These are phyloP conservation scores for Rubroshorea leprosula DNA, from an alignment of 345 rosid species.

Conservation along the genomic window DNA sequence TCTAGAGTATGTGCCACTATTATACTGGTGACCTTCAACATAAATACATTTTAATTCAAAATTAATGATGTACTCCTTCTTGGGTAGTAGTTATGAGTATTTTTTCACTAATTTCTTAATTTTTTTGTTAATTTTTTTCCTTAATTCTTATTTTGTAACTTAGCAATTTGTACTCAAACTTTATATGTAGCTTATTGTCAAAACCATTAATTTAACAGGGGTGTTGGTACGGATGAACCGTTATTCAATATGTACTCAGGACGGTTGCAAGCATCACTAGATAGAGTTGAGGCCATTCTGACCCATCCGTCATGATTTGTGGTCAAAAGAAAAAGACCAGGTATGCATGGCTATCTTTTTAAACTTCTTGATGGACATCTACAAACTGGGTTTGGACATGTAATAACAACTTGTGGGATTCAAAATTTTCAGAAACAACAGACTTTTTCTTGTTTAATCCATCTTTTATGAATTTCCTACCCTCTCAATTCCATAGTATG, in stretches of 20 bases:
- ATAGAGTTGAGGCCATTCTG: constrained; percentile 75
- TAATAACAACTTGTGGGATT: no score
- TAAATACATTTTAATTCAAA: no score
- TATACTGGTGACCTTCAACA: not conserved
- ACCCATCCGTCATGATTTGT: constrained; percentile 32
- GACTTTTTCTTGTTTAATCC: no score
- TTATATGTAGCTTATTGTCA: constrained; percentile 16
- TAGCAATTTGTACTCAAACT: not conserved
- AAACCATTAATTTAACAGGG: constrained; percentile 44
- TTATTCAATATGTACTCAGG: constrained; percentile 84
- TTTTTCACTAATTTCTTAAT: no score
- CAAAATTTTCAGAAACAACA: no score
- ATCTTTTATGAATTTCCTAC: no score
- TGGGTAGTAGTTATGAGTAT: not conserved
- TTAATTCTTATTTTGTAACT: not conserved
- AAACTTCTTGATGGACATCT: no score
- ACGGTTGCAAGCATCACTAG: constrained; percentile 72
- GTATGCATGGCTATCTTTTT: no score
- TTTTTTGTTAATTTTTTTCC: not conserved
- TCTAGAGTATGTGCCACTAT: not conserved
- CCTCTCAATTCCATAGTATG: no score
- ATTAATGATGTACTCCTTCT: not conserved
- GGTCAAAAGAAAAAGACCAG: not conserved
- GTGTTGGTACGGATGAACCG: constrained; percentile 68
- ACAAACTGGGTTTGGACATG: no score